Evolutionary conservation across 331 rosid genomes (phyloP), one percentile per base, ranked within the genome.

Genomic region (Cydonia oblonga): DNA sequence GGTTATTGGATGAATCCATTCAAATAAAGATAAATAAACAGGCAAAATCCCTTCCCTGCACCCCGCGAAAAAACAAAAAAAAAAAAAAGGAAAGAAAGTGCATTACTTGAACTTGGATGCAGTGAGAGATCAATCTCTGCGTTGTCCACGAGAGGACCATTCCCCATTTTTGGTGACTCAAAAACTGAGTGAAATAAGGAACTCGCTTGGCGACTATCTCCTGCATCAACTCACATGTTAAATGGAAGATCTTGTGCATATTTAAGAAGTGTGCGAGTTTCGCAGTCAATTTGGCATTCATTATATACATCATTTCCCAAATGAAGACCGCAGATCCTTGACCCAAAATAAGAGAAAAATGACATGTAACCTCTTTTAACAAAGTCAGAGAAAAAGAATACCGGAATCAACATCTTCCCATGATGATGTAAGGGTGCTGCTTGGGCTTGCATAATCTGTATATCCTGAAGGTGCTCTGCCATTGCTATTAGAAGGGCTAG

Each of bases 391-490:
- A 68, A 70, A 78, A 57, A 78, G 69, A 19, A 64, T 85, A 92
- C 97, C 97, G 20, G 90, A 85, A 81, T 92, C 97, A 75, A 87
- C 92, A 84, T 92, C 97, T 88, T 92, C 97, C 60, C 82, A 88
- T 44, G 83, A 82, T 69, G 93, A 90, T 60, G 93, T 65, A 77
- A 78, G 63, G 68, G 86, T 79, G 74, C 90, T 88, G 75, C 86
- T 82, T 73, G 90, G 89, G 80, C 96, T 92, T 79, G 86, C 74
- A 69, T 90, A 66, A 69, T 86, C 97, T 62, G 86, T 74, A 79
- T 81, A 84, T 81, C 80, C 83, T 61, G 90, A 90, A 70, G 90
- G 82, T 59, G 75, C 83, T 72, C 82, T 71, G 61, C 75, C 83
- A 63, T 79, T 77, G 79, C 73, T 82, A 71, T 82, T 24, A 53